phyloP scores from a whole-genome alignment of 441 rosid genomes.

The Pelargonium fulgidum region DNA sequence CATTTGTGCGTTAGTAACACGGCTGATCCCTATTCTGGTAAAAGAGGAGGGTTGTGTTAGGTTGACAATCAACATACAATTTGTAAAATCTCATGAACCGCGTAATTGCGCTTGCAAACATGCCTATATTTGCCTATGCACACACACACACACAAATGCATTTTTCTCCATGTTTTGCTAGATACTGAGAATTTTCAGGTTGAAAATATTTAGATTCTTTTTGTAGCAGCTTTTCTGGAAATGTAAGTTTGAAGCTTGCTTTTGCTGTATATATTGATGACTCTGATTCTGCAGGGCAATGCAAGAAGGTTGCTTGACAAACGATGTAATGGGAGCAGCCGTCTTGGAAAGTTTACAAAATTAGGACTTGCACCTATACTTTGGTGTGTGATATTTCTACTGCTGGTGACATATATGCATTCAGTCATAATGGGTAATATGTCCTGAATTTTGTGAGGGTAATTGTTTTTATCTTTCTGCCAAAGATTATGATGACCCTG shows the following conservation, averaged over 20 bases:
- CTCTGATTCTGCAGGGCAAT: constrained; percentile 56
- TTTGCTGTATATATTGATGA: not conserved
- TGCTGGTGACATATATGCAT: constrained; percentile 52
- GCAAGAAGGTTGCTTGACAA: constrained; percentile 77
- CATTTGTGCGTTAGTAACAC: no score
- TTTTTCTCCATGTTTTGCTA: not conserved
- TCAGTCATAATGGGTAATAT: constrained; percentile 64
- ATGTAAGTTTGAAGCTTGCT: not conserved
- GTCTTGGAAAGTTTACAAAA: constrained; percentile 66
- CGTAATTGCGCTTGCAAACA: not conserved
- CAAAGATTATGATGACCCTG: constrained; percentile 13
- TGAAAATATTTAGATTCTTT: not conserved
- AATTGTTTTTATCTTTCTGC: constrained; percentile 12
- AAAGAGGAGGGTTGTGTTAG: no score
- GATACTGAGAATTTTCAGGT: not conserved
- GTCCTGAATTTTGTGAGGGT: constrained; percentile 15
- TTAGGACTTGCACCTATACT: constrained; percentile 81
- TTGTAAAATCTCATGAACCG: no score
- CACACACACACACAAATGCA: not conserved
- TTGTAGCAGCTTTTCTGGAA: not conserved
- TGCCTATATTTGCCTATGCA: not conserved
- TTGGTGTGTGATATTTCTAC: constrained; percentile 58
- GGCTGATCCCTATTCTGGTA: no score
- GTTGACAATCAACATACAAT: no score
- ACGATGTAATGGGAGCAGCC: constrained; percentile 58